Evolutionary conservation across 441 rosid genomes (phyloP).

Genomic region (Kokia cookei): DNA sequence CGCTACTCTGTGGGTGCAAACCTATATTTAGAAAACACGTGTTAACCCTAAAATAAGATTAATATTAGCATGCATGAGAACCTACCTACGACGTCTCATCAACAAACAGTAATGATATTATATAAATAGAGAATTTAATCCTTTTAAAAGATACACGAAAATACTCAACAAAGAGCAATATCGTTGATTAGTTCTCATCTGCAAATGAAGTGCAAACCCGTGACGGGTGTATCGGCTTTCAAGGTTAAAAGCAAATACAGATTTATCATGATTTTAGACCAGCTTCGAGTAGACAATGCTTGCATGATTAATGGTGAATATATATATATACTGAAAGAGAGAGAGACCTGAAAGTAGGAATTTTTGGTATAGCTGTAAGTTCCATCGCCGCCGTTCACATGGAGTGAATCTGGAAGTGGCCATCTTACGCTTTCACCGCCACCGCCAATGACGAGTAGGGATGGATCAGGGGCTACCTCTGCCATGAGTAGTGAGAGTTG

Average conservation of each 20-base stretch:
- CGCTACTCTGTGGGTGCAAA: too few species aligned
- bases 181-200: not conserved
- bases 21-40: too few species aligned
- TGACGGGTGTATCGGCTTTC: not conserved
- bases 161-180: too few species aligned
- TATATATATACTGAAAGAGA: not conserved
- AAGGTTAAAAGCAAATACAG: not conserved
- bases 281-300: not conserved
- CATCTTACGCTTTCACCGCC: not conserved
- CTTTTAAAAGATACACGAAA: too few species aligned
- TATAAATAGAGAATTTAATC: too few species aligned
- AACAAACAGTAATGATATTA: too few species aligned
- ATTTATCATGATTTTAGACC: not conserved
- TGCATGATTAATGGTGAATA: not conserved
- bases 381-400: constrained; percentile 18
- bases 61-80: too few species aligned
- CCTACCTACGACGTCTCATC: too few species aligned
- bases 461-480: not conserved
- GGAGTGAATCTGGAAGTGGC: not conserved
- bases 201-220: not conserved
- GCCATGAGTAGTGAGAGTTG: not conserved
- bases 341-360: constrained; percentile 22
- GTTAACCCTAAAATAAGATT: too few species aligned
- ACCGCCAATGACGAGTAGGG: not conserved
- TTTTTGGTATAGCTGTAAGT: constrained; percentile 19